Evolutionary conservation across 306 rosid genomes (phyloP).

Genomic region (Acmispon strigosus): DNA sequence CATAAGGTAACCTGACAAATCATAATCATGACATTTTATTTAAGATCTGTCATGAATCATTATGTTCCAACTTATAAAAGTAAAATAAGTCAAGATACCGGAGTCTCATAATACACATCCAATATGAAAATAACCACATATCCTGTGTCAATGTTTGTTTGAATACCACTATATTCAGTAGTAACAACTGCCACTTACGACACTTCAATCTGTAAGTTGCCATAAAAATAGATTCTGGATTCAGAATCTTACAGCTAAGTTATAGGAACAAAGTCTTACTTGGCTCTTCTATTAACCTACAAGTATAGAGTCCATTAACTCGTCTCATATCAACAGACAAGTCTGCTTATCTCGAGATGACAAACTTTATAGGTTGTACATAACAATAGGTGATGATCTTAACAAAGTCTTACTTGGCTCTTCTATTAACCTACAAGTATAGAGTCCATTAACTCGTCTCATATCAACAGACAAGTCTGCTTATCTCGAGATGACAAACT

Average conservation of each 20-base stretch:
- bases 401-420: not conserved
- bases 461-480: not conserved
- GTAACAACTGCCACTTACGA: not conserved
- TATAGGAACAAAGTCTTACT: not conserved
- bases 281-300: not conserved
- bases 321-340: not conserved
- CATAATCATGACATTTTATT: not conserved
- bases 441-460: not conserved
- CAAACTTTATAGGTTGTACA: not conserved
- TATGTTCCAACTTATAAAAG: conserved; percentile 2
- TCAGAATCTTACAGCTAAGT: not conserved
- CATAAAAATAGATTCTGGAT: conserved; percentile 5
- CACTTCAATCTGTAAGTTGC: not conserved
- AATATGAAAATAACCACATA: not conserved
- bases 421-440: not conserved
- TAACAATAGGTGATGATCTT: not conserved
- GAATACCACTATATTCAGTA: not conserved
- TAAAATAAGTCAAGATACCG: not conserved
- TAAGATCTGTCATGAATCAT: not conserved
- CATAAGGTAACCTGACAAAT: conserved; percentile 69
- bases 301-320: not conserved
- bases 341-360: not conserved
- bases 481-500: not conserved
- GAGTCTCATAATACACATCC: not conserved
- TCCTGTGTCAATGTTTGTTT: not conserved